Base-by-base conservation (phyloP, 345 rosid genomes). In the Nasturtium officinale region DNA sequence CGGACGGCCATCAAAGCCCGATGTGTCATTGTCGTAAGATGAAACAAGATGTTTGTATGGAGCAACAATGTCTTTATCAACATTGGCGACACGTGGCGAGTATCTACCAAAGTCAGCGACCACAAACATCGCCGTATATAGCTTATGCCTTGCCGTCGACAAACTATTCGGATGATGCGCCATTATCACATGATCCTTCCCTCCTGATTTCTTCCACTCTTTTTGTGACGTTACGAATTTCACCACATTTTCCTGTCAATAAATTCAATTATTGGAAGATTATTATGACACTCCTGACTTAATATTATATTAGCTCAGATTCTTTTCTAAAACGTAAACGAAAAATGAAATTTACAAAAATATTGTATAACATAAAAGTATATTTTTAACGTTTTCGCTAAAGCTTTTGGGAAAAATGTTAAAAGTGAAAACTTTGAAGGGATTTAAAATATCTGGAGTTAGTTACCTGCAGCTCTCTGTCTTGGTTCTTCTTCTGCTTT, bases 91-190 rank as follows among this genome's bases (percentile, higher is more conserved):
- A 26, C 78, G 86, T 6, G 90, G 85, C 13, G 99, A 89, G 78
- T 95, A 95, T 76, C 99, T 87, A 62, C 99, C 99, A 17, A 95
- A 95, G 73, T 95, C 98, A 8, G 98, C 69, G 9, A 95, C 86
- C 63, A 95, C 79, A 75, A 90, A 89, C 84, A 84, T 85, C 52
- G 97, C 92, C 16, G 90, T 87, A 90, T 85, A 87, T 29, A 95
- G 82, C 80, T 87, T 82, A 82, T 73, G 83, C 80, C 99, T 86
- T 16, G 92, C 97, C 75, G 74, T 72, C 20, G 86, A 68, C 96
- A 95, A 82, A 71, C 99, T 95, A 65, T 92, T 95, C 0, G 99
- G 99, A 78, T 95, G 99, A 77, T 95, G 99, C 45, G 99, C 97
- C 81, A 89, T 51, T 25, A 95, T 64, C 15, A 92, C 59, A 78